These are phyloP conservation scores for Pythium aristosporum DNA, from an alignment of 352 stramenopile species.

Conservation along the genomic window DNA sequence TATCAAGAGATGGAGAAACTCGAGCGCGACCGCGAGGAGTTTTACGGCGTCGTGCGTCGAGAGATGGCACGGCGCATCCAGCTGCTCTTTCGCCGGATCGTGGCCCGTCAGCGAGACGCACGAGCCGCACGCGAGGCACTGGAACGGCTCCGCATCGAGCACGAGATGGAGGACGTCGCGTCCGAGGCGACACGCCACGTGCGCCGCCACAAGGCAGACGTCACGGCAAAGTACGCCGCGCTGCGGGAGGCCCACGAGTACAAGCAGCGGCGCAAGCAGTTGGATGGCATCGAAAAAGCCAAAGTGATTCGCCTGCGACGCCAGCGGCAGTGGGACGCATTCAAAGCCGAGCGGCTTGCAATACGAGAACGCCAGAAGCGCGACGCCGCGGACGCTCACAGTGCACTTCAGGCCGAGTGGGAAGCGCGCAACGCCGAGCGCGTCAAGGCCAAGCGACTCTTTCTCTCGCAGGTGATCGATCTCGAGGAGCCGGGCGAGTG, in stretches of 20 bases:
- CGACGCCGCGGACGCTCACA: constrained; percentile 36
- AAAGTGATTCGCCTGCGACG: constrained; percentile 55
- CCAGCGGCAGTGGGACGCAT: constrained; percentile 59
- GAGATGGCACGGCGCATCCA: constrained; percentile 51
- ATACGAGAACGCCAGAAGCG: constrained; percentile 44
- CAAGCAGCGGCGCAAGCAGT: constrained; percentile 40
- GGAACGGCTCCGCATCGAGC: constrained; percentile 30
- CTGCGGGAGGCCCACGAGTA: constrained; percentile 47
- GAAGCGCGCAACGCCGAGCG: constrained; percentile 34
- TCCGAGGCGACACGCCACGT: constrained; percentile 33
- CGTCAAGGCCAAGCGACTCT: constrained; percentile 23
- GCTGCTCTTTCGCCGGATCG: constrained; percentile 36
- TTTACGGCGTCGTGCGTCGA: constrained; percentile 34
- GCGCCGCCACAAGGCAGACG: constrained; percentile 36
- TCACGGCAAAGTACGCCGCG: constrained; percentile 55
- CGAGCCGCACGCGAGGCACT: constrained; percentile 31
- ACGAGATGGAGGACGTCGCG: constrained; percentile 44
- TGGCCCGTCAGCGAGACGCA: constrained; percentile 26
- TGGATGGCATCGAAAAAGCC: constrained; percentile 60
- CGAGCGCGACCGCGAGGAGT: constrained; percentile 50
- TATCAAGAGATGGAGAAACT: constrained; percentile 56
- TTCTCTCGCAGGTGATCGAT: constrained; percentile 52
- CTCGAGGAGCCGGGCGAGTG: constrained; percentile 55
- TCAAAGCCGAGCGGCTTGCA: constrained; percentile 38
- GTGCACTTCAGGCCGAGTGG: constrained; percentile 47